A percentile compares a stretch with the other conserved stretches of the same genome.
phyloP scores from a whole-genome alignment of 2,329 filamentous ascomycete genomes.

The Colletotrichum endophyticum region DNA sequence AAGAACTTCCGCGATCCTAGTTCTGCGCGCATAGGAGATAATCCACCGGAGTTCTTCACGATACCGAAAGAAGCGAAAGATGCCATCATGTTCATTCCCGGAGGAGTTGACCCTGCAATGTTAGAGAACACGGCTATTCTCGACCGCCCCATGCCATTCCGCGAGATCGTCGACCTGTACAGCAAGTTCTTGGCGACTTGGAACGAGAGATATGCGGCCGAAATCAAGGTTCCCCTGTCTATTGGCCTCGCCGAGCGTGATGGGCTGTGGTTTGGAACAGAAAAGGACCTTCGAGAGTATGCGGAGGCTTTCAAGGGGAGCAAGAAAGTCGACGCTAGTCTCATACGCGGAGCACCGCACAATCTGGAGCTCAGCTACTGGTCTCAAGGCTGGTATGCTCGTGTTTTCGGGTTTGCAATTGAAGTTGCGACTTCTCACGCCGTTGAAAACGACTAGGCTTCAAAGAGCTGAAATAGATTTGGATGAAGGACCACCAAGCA shows the following conservation, averaged over 20 bases:
- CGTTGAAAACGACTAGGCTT: neutral
- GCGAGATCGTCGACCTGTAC: constrained; percentile 12
- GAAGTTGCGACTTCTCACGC: constrained; percentile 12
- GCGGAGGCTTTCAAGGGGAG: constrained; percentile 19
- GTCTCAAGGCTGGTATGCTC: constrained; percentile 24
- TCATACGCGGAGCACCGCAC: constrained; percentile 19
- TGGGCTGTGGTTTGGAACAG: constrained; percentile 18
- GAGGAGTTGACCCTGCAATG: constrained; percentile 20
- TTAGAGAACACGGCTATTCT: constrained; percentile 18
- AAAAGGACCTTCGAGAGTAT: constrained; percentile 20
- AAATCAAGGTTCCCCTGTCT: constrained; percentile 22
- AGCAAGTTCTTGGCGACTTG: constrained; percentile 13
- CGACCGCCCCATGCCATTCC: constrained; percentile 14
- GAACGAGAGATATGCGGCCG: constrained; percentile 1
- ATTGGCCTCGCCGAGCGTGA: constrained; percentile 24
- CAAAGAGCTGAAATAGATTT: neutral
- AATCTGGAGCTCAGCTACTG: constrained; percentile 23
- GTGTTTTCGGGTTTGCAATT: constrained; percentile 23
- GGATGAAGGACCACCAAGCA: neutral
- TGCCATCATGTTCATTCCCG: constrained; percentile 16
- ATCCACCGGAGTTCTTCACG: neutral
- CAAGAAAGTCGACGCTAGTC: constrained; percentile 19
- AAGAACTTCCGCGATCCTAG: neutral
- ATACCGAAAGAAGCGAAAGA: constrained; percentile 17
- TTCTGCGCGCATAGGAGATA: neutral